Percentiles rank a stretch among this genome's conserved stretches.
phyloP scores from a whole-genome alignment of 805 yeast species.

The Kodamaea sagamina region DNA sequence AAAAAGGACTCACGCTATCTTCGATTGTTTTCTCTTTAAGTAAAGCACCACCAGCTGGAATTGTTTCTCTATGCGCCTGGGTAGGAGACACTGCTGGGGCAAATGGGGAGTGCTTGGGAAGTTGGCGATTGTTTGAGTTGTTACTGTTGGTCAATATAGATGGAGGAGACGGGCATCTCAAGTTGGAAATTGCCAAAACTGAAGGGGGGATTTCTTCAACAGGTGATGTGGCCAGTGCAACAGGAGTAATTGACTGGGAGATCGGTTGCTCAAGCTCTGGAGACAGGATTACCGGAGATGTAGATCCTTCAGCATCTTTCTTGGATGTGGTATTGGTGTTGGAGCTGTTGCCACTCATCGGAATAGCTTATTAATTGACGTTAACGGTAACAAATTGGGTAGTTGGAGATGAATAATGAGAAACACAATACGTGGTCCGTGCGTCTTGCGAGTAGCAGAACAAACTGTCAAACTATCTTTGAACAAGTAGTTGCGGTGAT shows the following conservation, averaged over 20 bases:
- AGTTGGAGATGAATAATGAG: too few relatives aligned
- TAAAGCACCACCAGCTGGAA: constrained; percentile 50
- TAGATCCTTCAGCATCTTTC: background rate
- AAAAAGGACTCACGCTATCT: background rate
- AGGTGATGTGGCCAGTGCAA: background rate
- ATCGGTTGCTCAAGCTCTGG: background rate
- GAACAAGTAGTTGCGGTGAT: too few relatives aligned
- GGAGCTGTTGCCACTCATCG: too few relatives aligned
- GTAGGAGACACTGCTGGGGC: constrained; percentile 8
- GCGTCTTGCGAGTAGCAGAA: too few relatives aligned
- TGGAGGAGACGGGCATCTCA: constrained; percentile 74
- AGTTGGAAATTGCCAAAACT: constrained; percentile 56
- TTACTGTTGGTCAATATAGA: constrained; percentile 49
- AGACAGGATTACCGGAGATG: background rate
- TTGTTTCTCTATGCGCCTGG: constrained; percentile 27
- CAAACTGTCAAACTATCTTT: too few relatives aligned
- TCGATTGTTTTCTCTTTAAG: constrained; percentile 28
- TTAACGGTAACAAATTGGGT: too few relatives aligned
- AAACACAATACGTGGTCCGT: too few relatives aligned
- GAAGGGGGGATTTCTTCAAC: constrained; percentile 44
- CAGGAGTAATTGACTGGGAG: background rate
- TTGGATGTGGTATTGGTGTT: too few relatives aligned
- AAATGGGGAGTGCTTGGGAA: constrained; percentile 3
- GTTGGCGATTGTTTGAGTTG: constrained; percentile 3
- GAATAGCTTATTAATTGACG: too few relatives aligned